Evolutionary conservation across 805 yeast genomes (phyloP).

Genomic region (Wickerhamomyces xylosicus): DNA sequence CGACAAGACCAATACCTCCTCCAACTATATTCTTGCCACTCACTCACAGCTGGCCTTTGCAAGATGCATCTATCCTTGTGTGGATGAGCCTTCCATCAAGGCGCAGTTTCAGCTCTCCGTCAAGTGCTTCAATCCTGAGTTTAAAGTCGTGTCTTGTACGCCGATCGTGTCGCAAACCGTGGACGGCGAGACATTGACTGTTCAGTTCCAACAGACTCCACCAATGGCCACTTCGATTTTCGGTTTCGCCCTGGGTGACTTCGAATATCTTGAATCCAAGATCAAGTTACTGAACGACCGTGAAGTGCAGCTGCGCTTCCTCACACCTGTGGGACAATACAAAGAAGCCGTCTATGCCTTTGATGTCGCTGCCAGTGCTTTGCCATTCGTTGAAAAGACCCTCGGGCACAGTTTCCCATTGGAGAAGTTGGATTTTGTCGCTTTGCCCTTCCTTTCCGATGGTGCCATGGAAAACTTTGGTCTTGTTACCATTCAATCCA

Average conservation of each 20-base stretch:
- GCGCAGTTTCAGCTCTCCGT: conserved; percentile 40
- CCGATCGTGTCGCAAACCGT: conserved; percentile 22
- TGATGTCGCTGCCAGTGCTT: conserved; percentile 31
- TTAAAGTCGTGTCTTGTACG: conserved; percentile 43
- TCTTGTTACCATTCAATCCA: conserved; percentile 46
- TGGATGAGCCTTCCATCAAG: conserved; percentile 55
- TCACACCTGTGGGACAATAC: conserved; percentile 44
- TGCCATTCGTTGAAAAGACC: conserved; percentile 37
- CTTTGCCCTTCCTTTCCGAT: conserved; percentile 62
- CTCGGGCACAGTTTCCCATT: conserved; percentile 44
- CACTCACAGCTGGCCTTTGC: conserved; percentile 67
- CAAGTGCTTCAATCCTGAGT: conserved; percentile 27
- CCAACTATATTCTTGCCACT: conserved; percentile 49
- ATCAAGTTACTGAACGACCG: conserved; percentile 17
- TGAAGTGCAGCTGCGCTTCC: conserved; percentile 39
- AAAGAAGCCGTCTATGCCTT: conserved; percentile 39
- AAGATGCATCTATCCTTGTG: conserved; percentile 52
- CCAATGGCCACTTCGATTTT: conserved; percentile 54
- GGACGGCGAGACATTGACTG: conserved; percentile 17
- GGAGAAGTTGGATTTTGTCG: conserved; percentile 54
- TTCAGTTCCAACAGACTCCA: conserved; percentile 42
- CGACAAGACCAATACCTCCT: conserved; percentile 35
- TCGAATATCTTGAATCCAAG: conserved; percentile 37
- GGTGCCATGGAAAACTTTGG: conserved; percentile 82
- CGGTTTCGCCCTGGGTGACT: conserved; percentile 60